These are phyloP conservation scores for Globisporangium spinosum DNA, from an alignment of 352 stramenopile species.

Conservation along the genomic window DNA sequence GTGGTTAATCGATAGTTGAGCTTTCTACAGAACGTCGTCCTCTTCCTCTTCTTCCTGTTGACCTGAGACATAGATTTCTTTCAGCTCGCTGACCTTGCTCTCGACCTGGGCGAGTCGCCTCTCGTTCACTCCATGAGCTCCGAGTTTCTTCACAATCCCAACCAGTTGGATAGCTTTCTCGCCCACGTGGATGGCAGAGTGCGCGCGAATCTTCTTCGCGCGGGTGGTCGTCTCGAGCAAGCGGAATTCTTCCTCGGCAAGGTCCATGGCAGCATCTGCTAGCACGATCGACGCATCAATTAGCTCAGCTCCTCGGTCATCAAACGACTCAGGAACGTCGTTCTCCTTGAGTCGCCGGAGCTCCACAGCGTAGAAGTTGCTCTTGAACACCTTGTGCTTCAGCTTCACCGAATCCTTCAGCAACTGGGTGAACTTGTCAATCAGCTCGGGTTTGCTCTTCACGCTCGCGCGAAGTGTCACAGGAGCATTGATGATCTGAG, in stretches of 20 bases:
- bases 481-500: conserved; percentile 71
- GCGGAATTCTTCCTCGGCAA: conserved; percentile 78
- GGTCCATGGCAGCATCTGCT: conserved; percentile 62
- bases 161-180: conserved; percentile 78
- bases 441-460: conserved; percentile 81
- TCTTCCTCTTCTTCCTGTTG: conserved; percentile 82
- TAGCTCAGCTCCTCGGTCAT: conserved; percentile 57
- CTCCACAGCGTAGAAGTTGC: conserved; percentile 51
- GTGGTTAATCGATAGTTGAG: not conserved
- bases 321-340: conserved; percentile 71
- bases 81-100: conserved; percentile 35
- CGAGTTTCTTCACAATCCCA: conserved; percentile 83
- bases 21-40: conserved; percentile 76
- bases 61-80: conserved; percentile 53
- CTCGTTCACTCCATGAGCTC: conserved; percentile 52
- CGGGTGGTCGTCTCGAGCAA: conserved; percentile 58
- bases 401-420: conserved; percentile 86
- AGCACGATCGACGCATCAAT: conserved; percentile 57
- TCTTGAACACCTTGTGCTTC: conserved; percentile 89
- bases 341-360: conserved; percentile 48
- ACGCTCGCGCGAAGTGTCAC: conserved; percentile 48
- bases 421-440: conserved; percentile 83
- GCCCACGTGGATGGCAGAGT: conserved; percentile 60
- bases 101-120: conserved; percentile 45
- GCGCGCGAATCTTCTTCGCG: conserved; percentile 78